A percentile compares a stretch with the other conserved stretches of the same genome.
These are phyloP conservation scores for Kwoniella shandongensis DNA, from an alignment of 768 basidiomycete genomes.

Conservation along the genomic window DNA sequence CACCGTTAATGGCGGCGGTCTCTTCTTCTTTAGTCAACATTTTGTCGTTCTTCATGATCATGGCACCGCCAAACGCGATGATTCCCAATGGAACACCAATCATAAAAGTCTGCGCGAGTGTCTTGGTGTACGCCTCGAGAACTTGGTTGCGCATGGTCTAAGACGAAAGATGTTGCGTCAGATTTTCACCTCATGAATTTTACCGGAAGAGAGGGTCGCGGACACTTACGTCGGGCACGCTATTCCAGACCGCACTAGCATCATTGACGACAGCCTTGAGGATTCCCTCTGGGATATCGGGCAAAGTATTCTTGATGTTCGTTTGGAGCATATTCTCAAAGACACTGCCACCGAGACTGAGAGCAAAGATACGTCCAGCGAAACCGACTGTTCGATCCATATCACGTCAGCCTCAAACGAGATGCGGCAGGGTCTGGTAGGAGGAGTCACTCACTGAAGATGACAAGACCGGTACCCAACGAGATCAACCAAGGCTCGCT, in stretches of 20 bases:
- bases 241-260: slow-evolving; percentile 45
- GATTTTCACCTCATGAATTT: background rate
- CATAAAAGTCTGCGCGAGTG: slow-evolving; percentile 49
- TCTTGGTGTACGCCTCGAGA: slow-evolving; percentile 37
- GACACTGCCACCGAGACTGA: slow-evolving; percentile 52
- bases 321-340: slow-evolving; percentile 52
- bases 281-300: slow-evolving; percentile 28
- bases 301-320: slow-evolving; percentile 45
- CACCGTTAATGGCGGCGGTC: slow-evolving; percentile 27
- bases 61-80: slow-evolving; percentile 38
- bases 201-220: too few relatives aligned
- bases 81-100: slow-evolving; percentile 52
- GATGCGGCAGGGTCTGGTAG: too few relatives aligned
- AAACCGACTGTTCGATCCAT: slow-evolving; percentile 33
- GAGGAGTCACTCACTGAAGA: slow-evolving; percentile 53
- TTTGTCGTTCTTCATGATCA: slow-evolving; percentile 52
- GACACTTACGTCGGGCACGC: slow-evolving; percentile 39
- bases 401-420: background rate
- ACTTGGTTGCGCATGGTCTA: too few relatives aligned
- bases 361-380: slow-evolving; percentile 51
- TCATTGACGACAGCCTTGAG: slow-evolving; percentile 38
- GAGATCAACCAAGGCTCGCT: slow-evolving; percentile 51
- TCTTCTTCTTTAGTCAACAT: slow-evolving; percentile 50
- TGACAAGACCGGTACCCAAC: slow-evolving; percentile 51
- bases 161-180: too few relatives aligned